A percentile compares a stretch with the other conserved stretches of the same genome.
These are phyloP conservation scores for Rhizopus sp. DNA, from an alignment of 371 early-diverging fungal species.

Conservation along the genomic window DNA sequence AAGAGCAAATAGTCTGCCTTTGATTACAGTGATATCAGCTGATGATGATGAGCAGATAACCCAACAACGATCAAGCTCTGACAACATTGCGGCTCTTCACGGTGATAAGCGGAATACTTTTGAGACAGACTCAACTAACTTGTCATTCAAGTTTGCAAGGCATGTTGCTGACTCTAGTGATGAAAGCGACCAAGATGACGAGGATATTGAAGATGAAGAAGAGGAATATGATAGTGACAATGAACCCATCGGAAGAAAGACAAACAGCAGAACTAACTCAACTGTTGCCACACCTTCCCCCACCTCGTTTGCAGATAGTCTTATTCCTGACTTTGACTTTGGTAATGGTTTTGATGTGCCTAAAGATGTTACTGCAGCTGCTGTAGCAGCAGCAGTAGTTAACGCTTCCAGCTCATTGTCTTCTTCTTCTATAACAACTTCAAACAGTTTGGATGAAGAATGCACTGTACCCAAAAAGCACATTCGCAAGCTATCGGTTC, in stretches of 20 bases:
- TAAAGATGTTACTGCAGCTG: constrained; percentile 20
- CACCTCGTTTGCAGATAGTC: constrained; percentile 21
- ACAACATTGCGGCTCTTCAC: constrained; percentile 8
- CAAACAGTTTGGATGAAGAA: not conserved
- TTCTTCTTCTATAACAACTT: not conserved
- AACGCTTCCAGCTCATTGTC: constrained; percentile 1
- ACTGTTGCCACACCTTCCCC: constrained; percentile 6
- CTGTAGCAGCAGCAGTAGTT: constrained; percentile 21
- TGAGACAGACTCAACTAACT: not conserved
- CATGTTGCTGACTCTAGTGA: constrained; percentile 53
- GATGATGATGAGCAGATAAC: constrained; percentile 10
- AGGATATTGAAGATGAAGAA: constrained; percentile 29
- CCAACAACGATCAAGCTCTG: constrained; percentile 4
- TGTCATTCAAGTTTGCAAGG: constrained; percentile 30
- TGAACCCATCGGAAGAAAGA: constrained; percentile 42
- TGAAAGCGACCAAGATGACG: constrained; percentile 42
- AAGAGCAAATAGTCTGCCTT: constrained; percentile 44
- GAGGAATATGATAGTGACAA: constrained; percentile 44
- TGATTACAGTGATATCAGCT: constrained; percentile 33
- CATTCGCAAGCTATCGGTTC: constrained; percentile 23
- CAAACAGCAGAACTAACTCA: not conserved
- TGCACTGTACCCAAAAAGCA: constrained; percentile 2
- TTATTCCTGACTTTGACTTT: constrained; percentile 52
- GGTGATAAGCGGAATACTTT: not conserved
- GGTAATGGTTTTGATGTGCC: constrained; percentile 52